phyloP scores from a whole-genome alignment of 805 yeast genomes.

The Cyberlindnera japonica region DNA sequence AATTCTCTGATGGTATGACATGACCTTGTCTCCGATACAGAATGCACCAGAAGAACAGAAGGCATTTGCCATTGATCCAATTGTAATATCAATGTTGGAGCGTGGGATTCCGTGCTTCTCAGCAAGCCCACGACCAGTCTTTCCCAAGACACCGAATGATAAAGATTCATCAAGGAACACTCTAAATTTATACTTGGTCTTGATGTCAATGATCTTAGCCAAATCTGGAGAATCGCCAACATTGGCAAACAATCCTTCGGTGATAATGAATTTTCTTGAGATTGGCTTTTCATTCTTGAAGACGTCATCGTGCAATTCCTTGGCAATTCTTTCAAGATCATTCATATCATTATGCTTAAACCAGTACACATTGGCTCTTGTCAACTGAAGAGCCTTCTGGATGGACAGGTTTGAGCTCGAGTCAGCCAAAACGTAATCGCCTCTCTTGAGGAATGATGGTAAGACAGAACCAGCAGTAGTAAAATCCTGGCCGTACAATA shows the following conservation, averaged over 20 bases:
- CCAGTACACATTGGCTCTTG: slow-evolving; percentile 73
- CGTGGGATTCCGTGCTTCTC: slow-evolving; percentile 72
- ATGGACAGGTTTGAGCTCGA: slow-evolving; percentile 67
- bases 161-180: slow-evolving; percentile 83
- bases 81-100: slow-evolving; percentile 66
- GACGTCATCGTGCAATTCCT: slow-evolving; percentile 34
- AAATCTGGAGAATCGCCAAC: slow-evolving; percentile 78
- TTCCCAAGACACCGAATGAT: slow-evolving; percentile 84
- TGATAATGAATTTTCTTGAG: slow-evolving; percentile 85
- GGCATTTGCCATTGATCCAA: slow-evolving; percentile 80
- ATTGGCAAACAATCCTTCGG: slow-evolving; percentile 85
- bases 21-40: slow-evolving; percentile 78
- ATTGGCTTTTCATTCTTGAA: slow-evolving; percentile 53
- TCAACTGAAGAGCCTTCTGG: slow-evolving; percentile 83
- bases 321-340: slow-evolving; percentile 67
- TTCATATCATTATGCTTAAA: slow-evolving; percentile 87
- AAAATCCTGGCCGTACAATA: slow-evolving; percentile 91
- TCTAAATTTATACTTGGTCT: slow-evolving; percentile 78
- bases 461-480: slow-evolving; percentile 82
- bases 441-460: slow-evolving; percentile 93
- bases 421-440: slow-evolving; percentile 89
- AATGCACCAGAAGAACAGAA: slow-evolving; percentile 90
- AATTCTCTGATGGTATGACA: slow-evolving; percentile 90
- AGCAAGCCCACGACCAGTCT: slow-evolving; percentile 78
- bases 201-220: slow-evolving; percentile 64